These are phyloP conservation scores for Spergularia bocconei DNA, from an alignment of 148 eudicot genomes.

Conservation along the genomic window DNA sequence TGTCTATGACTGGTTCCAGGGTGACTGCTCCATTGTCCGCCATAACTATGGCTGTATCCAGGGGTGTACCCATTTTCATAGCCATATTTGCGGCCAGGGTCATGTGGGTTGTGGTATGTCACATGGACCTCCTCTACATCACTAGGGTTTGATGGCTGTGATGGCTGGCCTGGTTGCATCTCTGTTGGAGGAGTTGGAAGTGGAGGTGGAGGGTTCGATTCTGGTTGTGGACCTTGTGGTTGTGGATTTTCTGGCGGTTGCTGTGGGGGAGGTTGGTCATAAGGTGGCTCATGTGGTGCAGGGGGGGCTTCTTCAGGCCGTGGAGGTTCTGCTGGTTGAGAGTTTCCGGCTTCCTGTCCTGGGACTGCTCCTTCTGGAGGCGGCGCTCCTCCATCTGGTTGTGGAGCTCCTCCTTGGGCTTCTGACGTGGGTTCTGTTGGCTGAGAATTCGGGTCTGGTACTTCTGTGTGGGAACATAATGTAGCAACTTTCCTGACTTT, in stretches of 20 bases:
- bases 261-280: conserved; percentile 33
- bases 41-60: conserved; percentile 25
- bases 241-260: conserved; percentile 36
- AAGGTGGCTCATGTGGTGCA: conserved; percentile 29
- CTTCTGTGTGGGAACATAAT: conserved; percentile 70
- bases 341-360: conserved; percentile 29
- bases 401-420: conserved; percentile 18
- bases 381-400: conserved; percentile 32
- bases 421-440: conserved; percentile 25
- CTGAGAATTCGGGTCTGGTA: conserved; percentile 38
- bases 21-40: conserved; percentile 26
- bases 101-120: conserved; percentile 45
- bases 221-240: conserved; percentile 39
- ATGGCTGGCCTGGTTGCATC: conserved; percentile 34
- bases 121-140: conserved; percentile 48
- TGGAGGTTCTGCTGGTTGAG: conserved; percentile 37
- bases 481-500: conserved; percentile 72
- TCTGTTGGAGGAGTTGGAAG: conserved; percentile 24
- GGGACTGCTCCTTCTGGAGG: conserved; percentile 27
- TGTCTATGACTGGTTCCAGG: conserved; percentile 23
- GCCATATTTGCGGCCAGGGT: conserved; percentile 35
- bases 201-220: conserved; percentile 31
- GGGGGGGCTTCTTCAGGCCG: conserved; percentile 28
- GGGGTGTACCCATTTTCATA: conserved; percentile 30
- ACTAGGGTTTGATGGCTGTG: conserved; percentile 30